phyloP scores from a whole-genome alignment of 2,329 filamentous ascomycete species.

The Ophiostoma piceae region DNA sequence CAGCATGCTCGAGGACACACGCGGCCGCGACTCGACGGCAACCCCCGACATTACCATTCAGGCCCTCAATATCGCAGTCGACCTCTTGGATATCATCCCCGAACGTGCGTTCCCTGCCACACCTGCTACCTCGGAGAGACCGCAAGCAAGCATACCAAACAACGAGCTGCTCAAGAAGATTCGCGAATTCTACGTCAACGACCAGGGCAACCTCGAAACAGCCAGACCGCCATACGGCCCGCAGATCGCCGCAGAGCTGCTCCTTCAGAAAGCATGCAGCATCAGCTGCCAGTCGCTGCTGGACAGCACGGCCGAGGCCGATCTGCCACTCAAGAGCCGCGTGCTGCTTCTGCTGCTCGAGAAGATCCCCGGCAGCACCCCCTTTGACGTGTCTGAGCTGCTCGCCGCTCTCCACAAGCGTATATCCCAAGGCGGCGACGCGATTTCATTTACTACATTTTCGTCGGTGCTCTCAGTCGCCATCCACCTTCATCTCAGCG shows the following conservation, averaged over 20 bases:
- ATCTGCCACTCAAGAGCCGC: constrained; percentile 54
- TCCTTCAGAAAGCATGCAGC: constrained; percentile 55
- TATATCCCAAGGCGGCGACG: constrained; percentile 35
- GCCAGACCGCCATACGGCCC: constrained; percentile 55
- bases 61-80: constrained; percentile 47
- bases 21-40: constrained; percentile 33
- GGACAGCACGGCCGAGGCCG: constrained; percentile 39
- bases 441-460: constrained; percentile 50
- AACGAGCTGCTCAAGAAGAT: constrained; percentile 57
- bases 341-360: constrained; percentile 54
- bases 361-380: constrained; percentile 45
- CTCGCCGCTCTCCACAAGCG: constrained; percentile 48
- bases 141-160: constrained; percentile 33
- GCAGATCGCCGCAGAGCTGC: constrained; percentile 53
- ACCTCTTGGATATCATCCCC: constrained; percentile 59
- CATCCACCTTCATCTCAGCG: constrained; percentile 51
- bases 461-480: constrained; percentile 55
- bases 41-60: constrained; percentile 29
- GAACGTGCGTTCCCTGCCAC: constrained; percentile 54
- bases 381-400: constrained; percentile 45
- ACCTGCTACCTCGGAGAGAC: constrained; percentile 1
- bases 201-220: constrained; percentile 64
- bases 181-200: constrained; percentile 61
- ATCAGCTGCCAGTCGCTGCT: constrained; percentile 47
- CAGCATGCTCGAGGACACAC: constrained; percentile 54